Percentiles rank a stretch among this genome's conserved stretches.
Conservation (phyloP, 2,329 filamentous ascomycete species). For the Calonectria multiphialidica region DNA sequence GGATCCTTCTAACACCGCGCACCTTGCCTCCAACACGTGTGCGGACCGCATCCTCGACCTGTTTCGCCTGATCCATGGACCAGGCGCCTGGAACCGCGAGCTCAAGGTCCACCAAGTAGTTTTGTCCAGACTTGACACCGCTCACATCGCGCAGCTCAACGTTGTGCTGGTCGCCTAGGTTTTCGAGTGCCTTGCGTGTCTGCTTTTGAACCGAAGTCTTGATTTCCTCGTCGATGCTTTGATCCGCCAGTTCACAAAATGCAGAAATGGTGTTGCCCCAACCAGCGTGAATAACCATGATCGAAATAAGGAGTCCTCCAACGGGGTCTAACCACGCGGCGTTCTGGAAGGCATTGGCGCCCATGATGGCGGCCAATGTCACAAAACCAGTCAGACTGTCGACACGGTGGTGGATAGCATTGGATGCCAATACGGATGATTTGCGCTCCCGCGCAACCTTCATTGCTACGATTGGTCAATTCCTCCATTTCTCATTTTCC, state of each 20-base stretch:
- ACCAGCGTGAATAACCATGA: slow-evolving; percentile 93
- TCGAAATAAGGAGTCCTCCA: slow-evolving; percentile 90
- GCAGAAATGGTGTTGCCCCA: slow-evolving; percentile 86
- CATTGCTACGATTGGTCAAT: slow-evolving; percentile 74
- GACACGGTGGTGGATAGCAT: slow-evolving; percentile 95
- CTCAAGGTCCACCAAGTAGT: slow-evolving; percentile 93
- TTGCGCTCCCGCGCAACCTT: slow-evolving; percentile 95
- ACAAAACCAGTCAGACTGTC: slow-evolving; percentile 97
- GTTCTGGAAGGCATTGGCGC: slow-evolving; percentile 86
- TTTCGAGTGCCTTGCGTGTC: slow-evolving; percentile 68
- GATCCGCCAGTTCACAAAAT: slow-evolving; percentile 91
- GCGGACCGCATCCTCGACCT: slow-evolving; percentile 81
- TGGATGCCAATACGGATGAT: slow-evolving; percentile 94
- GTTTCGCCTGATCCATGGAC: slow-evolving; percentile 78
- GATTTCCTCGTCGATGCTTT: slow-evolving; percentile 87
- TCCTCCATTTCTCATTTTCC: slow-evolving; percentile 6
- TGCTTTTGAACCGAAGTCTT: slow-evolving; percentile 78
- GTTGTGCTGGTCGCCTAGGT: slow-evolving; percentile 65
- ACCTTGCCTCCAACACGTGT: slow-evolving; percentile 80
- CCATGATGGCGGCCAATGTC: slow-evolving; percentile 88
- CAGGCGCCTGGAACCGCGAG: slow-evolving; percentile 82
- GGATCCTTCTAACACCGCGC: slow-evolving; percentile 85
- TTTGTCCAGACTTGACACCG: slow-evolving; percentile 95
- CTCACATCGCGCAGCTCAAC: slow-evolving; percentile 83
- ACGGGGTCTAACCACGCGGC: slow-evolving; percentile 95